phyloP scores from a whole-genome alignment of 164 flowering plant species.

The Litsea cubeba region DNA sequence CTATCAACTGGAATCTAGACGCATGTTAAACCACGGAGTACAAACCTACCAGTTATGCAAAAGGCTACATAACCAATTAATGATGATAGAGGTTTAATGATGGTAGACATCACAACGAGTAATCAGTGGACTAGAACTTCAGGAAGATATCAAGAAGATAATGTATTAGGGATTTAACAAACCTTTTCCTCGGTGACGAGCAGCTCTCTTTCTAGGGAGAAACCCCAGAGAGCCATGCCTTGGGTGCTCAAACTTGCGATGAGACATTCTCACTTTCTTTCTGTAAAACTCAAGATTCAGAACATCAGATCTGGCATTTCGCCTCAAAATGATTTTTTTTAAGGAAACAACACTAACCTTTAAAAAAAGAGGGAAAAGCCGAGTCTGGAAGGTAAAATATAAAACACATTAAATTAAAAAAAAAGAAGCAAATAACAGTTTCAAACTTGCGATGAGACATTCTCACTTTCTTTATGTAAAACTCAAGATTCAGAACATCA shows the following conservation, averaged over 20 bases:
- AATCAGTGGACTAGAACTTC: not conserved
- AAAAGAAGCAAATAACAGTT: no score
- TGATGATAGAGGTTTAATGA: not conserved
- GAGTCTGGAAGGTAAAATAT: not conserved
- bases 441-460: constrained; percentile 64
- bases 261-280: constrained; percentile 38
- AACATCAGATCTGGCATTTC: not conserved
- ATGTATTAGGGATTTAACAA: not conserved
- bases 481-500: not conserved
- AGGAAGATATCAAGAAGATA: not conserved
- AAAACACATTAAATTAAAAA: not conserved
- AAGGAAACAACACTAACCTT: not conserved
- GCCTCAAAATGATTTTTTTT: not conserved
- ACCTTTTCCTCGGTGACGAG: constrained; percentile 74
- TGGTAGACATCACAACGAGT: not conserved
- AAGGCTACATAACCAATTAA: not conserved
- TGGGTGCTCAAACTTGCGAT: constrained; percentile 70
- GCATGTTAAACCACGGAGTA: not conserved
- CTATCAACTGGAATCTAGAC: not conserved
- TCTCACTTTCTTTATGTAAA: not conserved
- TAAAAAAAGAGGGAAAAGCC: not conserved
- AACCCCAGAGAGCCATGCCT: constrained; percentile 65
- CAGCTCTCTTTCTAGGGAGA: constrained; percentile 64
- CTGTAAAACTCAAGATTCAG: not conserved
- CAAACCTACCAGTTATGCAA: not conserved